Percentiles rank a stretch among this genome's conserved stretches.
phyloP scores from a whole-genome alignment of 495 filamentous ascomycete genomes.

The Aspergillus funiculosus region DNA sequence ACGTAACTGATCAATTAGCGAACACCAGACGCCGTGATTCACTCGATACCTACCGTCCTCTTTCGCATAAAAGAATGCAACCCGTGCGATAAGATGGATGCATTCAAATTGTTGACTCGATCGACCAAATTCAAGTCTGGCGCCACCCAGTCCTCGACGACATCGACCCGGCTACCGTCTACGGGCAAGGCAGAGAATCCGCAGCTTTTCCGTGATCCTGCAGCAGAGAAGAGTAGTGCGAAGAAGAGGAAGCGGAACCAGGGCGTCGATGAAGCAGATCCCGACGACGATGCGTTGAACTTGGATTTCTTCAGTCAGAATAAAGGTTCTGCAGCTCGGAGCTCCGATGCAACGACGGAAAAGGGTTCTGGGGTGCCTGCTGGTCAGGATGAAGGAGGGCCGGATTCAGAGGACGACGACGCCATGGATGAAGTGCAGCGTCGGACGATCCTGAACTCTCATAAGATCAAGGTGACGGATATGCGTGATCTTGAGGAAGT shows the following conservation, averaged over 20 bases:
- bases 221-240: constrained; percentile 28
- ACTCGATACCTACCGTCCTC: not conserved
- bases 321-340: constrained; percentile 20
- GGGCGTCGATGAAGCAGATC: constrained; percentile 19
- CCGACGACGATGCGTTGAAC: constrained; percentile 25
- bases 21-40: not conserved
- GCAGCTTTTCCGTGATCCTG: constrained; percentile 46
- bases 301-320: constrained; percentile 37
- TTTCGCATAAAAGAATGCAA: constrained; percentile 7
- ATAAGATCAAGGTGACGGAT: constrained; percentile 82
- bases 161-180: constrained; percentile 39
- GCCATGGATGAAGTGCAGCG: constrained; percentile 58
- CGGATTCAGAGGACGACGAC: constrained; percentile 28
- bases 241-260: constrained; percentile 39
- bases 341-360: constrained; percentile 6
- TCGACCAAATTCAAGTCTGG: constrained; percentile 47
- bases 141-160: constrained; percentile 17
- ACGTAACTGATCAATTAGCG: too few relatives aligned
- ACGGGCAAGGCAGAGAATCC: constrained; percentile 47
- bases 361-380: constrained; percentile 11
- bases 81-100: constrained; percentile 39
- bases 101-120: constrained; percentile 49
- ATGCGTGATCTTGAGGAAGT: constrained; percentile 47
- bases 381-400: constrained; percentile 18
- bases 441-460: constrained; percentile 65